A percentile compares a stretch with the other conserved stretches of the same genome.
Conservation (phyloP, 176 grass and related monocot species). For the Dactylis glomerata region DNA sequence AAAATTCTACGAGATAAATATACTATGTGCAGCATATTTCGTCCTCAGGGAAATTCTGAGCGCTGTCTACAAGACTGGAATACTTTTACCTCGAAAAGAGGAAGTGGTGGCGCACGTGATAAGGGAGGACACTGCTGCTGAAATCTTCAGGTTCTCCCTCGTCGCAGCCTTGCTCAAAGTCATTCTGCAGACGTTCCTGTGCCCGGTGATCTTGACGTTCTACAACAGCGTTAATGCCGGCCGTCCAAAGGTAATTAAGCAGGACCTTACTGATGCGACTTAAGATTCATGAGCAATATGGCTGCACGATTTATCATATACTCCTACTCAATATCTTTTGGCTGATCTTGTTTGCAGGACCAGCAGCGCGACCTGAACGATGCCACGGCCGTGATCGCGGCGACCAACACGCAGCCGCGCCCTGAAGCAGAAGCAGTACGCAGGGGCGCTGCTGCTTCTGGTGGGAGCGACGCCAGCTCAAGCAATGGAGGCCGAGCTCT, state of each 20-base stretch:
- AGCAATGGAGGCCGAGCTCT: background rate
- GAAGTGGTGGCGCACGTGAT: background rate
- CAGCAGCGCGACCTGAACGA: background rate
- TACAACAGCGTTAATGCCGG: background rate
- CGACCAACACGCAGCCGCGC: background rate
- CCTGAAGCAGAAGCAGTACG: background rate
- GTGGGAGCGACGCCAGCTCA: background rate
- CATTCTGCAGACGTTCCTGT: background rate
- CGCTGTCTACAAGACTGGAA: background rate
- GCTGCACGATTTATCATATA: background rate
- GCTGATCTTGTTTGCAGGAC: background rate
- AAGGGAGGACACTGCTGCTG: background rate
- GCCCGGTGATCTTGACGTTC: background rate
- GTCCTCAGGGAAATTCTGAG: background rate
- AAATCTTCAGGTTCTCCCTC: background rate
- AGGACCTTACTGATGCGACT: background rate
- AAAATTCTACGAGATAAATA: background rate
- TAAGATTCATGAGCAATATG: background rate
- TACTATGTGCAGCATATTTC: background rate
- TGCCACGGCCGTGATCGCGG: background rate
- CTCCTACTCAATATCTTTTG: background rate
- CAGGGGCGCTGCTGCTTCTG: background rate
- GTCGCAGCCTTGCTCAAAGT: background rate
- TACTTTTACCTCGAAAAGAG: background rate
- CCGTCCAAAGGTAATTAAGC: background rate